phyloP scores from a whole-genome alignment of 257 asterid genomes.

The Scutellaria barbata region DNA sequence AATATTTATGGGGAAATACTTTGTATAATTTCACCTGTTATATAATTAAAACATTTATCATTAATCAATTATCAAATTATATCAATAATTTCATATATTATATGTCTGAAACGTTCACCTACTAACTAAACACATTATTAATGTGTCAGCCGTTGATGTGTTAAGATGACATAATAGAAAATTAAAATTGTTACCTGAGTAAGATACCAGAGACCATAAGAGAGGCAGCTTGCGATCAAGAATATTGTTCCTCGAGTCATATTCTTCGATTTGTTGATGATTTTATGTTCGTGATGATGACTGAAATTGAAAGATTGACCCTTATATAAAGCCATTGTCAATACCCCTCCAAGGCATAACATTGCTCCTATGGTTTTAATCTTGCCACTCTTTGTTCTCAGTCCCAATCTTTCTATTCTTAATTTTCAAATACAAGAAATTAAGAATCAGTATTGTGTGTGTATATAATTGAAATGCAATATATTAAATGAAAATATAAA shows the following conservation, averaged over 20 bases:
- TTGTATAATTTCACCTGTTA: slow-evolving; percentile 54
- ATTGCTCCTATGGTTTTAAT: slow-evolving; percentile 49
- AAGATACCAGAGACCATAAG: slow-evolving; percentile 62
- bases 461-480: too few relatives aligned
- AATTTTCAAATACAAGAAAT: not conserved
- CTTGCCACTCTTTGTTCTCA: slow-evolving; percentile 45
- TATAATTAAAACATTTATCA: not conserved
- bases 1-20: slow-evolving; percentile 54
- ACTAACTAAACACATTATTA: too few relatives aligned
- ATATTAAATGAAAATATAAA: too few relatives aligned
- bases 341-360: slow-evolving; percentile 63
- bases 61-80: too few relatives aligned
- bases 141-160: too few relatives aligned
- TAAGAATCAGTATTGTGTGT: not conserved
- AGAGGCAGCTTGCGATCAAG: slow-evolving; percentile 48
- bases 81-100: too few relatives aligned
- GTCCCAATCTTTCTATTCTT: slow-evolving; percentile 52
- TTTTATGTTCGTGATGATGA: not conserved
- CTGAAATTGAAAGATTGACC: slow-evolving; percentile 48
- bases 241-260: slow-evolving; percentile 60
- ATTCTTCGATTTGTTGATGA: slow-evolving; percentile 2
- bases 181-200: slow-evolving; percentile 48
- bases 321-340: slow-evolving; percentile 50
- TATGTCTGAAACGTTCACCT: too few relatives aligned
- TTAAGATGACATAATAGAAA: too few relatives aligned